These are phyloP conservation scores for Skeletonema marinoi DNA, from an alignment of 108 stramenopile species.

Conservation along the genomic window DNA sequence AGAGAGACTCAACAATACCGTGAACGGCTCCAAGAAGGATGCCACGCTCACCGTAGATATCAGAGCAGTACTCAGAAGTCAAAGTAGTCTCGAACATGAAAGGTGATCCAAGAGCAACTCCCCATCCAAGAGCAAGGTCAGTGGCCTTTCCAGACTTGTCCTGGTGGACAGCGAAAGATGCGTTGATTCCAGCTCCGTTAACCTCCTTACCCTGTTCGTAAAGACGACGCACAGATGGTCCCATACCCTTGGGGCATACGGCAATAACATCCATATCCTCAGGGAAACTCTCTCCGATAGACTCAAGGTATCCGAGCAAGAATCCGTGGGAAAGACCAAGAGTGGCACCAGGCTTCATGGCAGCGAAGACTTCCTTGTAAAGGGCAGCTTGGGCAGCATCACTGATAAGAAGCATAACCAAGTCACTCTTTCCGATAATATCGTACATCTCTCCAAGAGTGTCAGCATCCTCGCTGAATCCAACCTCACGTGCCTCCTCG, in stretches of 20 bases:
- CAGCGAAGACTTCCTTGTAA: constrained; percentile 96
- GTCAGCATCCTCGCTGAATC: constrained; percentile 89
- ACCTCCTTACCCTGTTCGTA: constrained; percentile 99
- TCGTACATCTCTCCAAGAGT: constrained; percentile 98
- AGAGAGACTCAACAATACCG: constrained; percentile 96
- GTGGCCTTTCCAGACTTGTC: constrained; percentile 93
- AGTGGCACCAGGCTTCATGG: constrained; percentile 97
- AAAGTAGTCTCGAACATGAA: constrained; percentile 98
- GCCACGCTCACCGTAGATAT: constrained; percentile 98
- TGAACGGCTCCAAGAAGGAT: constrained; percentile 97
- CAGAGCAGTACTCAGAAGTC: constrained; percentile 94
- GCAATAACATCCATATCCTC: constrained; percentile 96
- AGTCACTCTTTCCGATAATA: constrained; percentile 90
- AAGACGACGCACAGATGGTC: constrained; percentile 96
- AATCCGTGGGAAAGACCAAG: constrained; percentile 96
- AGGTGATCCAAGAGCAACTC: constrained; percentile 94
- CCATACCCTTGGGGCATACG: constrained; percentile 99
- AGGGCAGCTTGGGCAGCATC: constrained; percentile 95
- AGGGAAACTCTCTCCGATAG: constrained; percentile 94
- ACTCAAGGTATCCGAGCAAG: constrained; percentile 95
- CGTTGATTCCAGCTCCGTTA: constrained; percentile 98
- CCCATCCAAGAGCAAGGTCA: constrained; percentile 97
- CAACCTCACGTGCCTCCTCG: constrained; percentile 87
- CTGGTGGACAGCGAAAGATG: constrained; percentile 96
- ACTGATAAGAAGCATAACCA: constrained; percentile 96